phyloP scores from a whole-genome alignment of 1,284 basidiomycete species.

The Cryptococcus maquisensis region DNA sequence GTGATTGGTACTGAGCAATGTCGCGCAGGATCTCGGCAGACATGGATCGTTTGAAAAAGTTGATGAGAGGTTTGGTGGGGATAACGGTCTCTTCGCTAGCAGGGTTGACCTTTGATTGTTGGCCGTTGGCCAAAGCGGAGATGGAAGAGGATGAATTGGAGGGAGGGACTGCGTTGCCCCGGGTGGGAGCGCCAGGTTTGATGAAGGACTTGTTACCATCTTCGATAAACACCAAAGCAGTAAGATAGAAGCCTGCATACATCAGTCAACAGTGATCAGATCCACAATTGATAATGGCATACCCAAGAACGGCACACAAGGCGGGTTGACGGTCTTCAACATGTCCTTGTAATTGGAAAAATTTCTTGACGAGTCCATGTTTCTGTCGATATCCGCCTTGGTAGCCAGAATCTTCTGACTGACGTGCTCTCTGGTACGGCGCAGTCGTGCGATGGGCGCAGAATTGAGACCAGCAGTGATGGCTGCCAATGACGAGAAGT shows the following conservation, averaged over 20 bases:
- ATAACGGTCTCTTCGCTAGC: slow-evolving; percentile 3
- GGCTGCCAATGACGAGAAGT: slow-evolving; percentile 96
- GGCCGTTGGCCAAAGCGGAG: slow-evolving; percentile 3
- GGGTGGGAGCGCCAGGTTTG: slow-evolving; percentile 4
- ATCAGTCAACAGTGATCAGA: not conserved
- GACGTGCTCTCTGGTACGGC: slow-evolving; percentile 71
- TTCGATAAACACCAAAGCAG: slow-evolving; percentile 93
- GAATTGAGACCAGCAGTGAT: slow-evolving; percentile 92
- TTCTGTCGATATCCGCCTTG: slow-evolving; percentile 67
- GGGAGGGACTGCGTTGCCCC: slow-evolving; percentile 12
- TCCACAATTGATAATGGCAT: not conserved
- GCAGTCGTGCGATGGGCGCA: slow-evolving; percentile 84
- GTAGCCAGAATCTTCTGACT: slow-evolving; percentile 47
- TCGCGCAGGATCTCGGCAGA: slow-evolving; percentile 92
- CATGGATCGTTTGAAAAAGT: slow-evolving; percentile 92
- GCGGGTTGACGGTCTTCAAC: slow-evolving; percentile 79
- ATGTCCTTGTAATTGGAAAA: slow-evolving; percentile 86
- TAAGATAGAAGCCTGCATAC: slow-evolving; percentile 82
- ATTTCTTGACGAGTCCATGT: slow-evolving; percentile 85
- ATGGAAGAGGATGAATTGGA: slow-evolving; percentile 23
- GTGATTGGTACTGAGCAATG: slow-evolving; percentile 91
- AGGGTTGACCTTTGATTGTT: not conserved
- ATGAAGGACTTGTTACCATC: slow-evolving; percentile 85
- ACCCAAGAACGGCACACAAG: slow-evolving; percentile 98
- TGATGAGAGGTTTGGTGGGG: slow-evolving; percentile 59